Evolutionary conservation across 75 land plant species (phyloP).

Genomic region (Cunninghamia lanceolata): DNA sequence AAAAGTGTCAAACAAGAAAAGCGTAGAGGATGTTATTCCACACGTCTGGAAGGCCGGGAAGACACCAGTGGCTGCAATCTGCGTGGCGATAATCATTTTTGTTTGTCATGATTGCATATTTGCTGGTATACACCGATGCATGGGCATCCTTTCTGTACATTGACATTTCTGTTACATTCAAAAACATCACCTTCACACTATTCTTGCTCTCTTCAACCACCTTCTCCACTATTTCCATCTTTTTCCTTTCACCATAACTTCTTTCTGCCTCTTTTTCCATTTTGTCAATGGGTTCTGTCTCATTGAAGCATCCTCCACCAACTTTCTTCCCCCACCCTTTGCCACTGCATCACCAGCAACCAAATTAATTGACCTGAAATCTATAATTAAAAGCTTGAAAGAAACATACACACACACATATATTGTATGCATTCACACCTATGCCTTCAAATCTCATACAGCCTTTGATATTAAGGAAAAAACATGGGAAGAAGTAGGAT

Average conservation of each 20-base stretch:
- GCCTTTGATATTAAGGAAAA: too few species aligned
- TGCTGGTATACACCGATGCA: slow-evolving; percentile 31
- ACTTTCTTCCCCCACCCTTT: slow-evolving; percentile 48
- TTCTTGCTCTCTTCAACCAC: slow-evolving; percentile 16
- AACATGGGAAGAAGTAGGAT: background rate
- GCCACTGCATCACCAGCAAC: slow-evolving; percentile 21
- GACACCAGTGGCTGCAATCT: slow-evolving; percentile 38
- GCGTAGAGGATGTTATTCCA: slow-evolving; percentile 26
- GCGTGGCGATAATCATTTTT: slow-evolving; percentile 1
- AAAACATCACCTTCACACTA: slow-evolving; percentile 19
- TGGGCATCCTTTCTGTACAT: slow-evolving; percentile 58
- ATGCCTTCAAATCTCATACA: too few species aligned
- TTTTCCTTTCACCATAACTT: slow-evolving; percentile 12
- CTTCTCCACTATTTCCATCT: slow-evolving; percentile 29
- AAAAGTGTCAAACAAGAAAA: background rate
- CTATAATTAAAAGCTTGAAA: background rate
- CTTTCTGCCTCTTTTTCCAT: slow-evolving; percentile 34
- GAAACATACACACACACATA: background rate
- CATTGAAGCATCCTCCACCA: slow-evolving; percentile 57
- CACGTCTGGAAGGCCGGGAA: slow-evolving; percentile 30
- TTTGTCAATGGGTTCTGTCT: slow-evolving; percentile 41
- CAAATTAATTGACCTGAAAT: background rate
- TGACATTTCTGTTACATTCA: slow-evolving; percentile 61
- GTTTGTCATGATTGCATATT: background rate
- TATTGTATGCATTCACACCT: background rate